Evolutionary conservation across 352 stramenopile genomes (phyloP), one percentile per base, ranked within the genome.

Genomic region (Phytophthora meadii): DNA sequence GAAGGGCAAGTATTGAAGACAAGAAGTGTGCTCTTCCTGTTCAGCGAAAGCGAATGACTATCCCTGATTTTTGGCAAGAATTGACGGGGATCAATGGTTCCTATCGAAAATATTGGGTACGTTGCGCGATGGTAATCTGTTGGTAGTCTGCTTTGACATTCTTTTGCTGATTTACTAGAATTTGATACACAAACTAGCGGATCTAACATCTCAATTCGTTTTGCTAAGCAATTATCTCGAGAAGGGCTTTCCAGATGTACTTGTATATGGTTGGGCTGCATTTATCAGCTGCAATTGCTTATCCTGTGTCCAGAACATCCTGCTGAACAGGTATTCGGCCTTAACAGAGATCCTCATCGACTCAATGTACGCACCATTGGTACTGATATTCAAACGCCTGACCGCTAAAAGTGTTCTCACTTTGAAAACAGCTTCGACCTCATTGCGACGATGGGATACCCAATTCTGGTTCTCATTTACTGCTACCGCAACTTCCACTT

Each of bases 41-140:
- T 46, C 54, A 27, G 30, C n/a, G 25, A 14, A 24, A 60, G 24
- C 37, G 24, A 11, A 42, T 28, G 4, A 30, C 34, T 12, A 3
- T 54, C 4, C 12, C 28, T 32, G 24, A 36, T 2, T 72, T 74
- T 17, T 76, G 60, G 60, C 34, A 24, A 36, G 68, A 81, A 9
- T 25, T 83, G 15, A 73, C 65, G 6, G 53, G 36, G 2, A 69
- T 73, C 34, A 54, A 76, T 9, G 74, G 77, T 4, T 48, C 42
- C 15, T 69, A 80, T 22, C 65, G 77, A 15, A 86, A 86, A 41
- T 68, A 72, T 42, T 86, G 77, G 74, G 77, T 86, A 65, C 30
- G 64, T 46, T 28, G 14, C 15, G 6, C 11, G 10, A n/a, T 27
- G 14, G 9, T 50, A 27, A 14, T 54, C 2, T 28, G 44, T 28